A percentile compares a stretch with the other conserved stretches of the same genome.
These are phyloP conservation scores for Phytophthora citricola DNA, from an alignment of 352 stramenopile genomes.

Conservation along the genomic window DNA sequence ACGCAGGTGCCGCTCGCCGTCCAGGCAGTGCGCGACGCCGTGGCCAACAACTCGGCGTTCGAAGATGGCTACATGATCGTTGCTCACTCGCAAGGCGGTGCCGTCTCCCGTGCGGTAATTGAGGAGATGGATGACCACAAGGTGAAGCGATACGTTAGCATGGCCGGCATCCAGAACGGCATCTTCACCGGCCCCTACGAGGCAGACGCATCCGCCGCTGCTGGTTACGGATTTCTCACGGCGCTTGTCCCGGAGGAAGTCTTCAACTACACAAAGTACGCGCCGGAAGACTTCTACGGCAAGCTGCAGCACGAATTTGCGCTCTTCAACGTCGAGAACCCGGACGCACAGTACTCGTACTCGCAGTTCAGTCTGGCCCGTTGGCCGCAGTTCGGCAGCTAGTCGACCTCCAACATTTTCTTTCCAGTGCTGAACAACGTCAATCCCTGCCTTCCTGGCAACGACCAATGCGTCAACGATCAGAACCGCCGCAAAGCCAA, in stretches of 20 bases:
- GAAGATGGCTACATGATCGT: conserved; percentile 19
- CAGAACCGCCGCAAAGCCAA: conserved; percentile 26
- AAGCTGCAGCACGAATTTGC: conserved; percentile 38
- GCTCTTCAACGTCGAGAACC: conserved; percentile 18
- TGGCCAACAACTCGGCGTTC: conserved; percentile 12
- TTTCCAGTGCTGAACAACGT: conserved; percentile 40
- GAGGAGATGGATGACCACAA: conserved; percentile 24
- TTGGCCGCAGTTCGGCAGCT: conserved; percentile 26
- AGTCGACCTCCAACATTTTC: conserved; percentile 27
- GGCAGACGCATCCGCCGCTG: conserved; percentile 6
- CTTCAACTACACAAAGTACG: conserved; percentile 38
- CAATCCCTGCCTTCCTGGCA: conserved; percentile 10
- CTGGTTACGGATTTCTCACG: conserved; percentile 7
- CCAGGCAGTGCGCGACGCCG: conserved; percentile 35
- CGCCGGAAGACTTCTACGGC: conserved; percentile 24
- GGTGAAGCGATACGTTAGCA: conserved; percentile 16
- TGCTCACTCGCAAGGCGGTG: conserved; percentile 11
- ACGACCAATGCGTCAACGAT: conserved; percentile 5
- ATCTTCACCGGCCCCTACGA: conserved; percentile 6
- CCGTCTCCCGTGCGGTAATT: conserved; percentile 15
- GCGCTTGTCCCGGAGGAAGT: conserved; percentile 15
- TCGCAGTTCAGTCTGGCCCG: conserved; percentile 35
- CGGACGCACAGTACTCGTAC: conserved; percentile 27
- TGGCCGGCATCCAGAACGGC: conserved; percentile 8
- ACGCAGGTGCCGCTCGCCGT: conserved; percentile 42